Evolutionary conservation across 805 yeast species (phyloP), one percentile per base, ranked within the genome.

Genomic region (Wickerhamiella hasegawae): DNA sequence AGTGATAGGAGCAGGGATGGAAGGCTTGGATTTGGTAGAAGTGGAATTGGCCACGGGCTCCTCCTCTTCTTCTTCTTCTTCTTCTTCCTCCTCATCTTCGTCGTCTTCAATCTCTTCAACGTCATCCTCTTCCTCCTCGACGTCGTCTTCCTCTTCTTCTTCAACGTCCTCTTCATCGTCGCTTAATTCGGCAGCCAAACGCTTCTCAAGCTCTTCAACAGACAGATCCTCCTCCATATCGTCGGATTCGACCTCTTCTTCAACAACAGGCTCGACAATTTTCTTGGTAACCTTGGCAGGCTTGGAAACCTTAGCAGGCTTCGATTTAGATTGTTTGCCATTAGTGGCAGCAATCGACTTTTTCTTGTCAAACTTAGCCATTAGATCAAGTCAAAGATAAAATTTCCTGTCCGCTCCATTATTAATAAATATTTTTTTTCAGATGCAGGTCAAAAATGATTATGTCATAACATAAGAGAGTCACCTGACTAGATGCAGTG

Each of bases 141-240:
- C 4, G 2, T 31, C 40, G 4, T 26, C 25, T n/a, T 22, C 41
- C 2, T 33, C 41, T 2, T 28, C 35, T 4, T 34, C 40, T 9
- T 31, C 39, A n/a, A 40, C 42, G 8, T 40, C 8, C 15, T 43
- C 47, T 25, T 35, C 40, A 11, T 40, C 44, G 9, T 33, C 32
- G n/a, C 14, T 12, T 12, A 12, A 6, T 12, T 43, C 47, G 11
- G 31, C 38, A 16, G 43, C 45, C 8, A 41, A 42, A 24, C 37
- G 41, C 32, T 35, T 35, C 31, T 45, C 49, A 3, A 44, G 43
- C 20, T 40, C 51, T 25, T 42, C 47, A 4, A 43, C 45, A 14
- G 45, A 37, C 11, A 43, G 32, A 3, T 42, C 47, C 19, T 41
- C 46, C 22, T 25, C 16, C 14, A n/a, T 18, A 12, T 33, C 17